A percentile compares a stretch with the other conserved stretches of the same genome.
Evolutionary conservation across 2,329 filamentous ascomycete species (phyloP).

Genomic region (Colletotrichum agaves): DNA sequence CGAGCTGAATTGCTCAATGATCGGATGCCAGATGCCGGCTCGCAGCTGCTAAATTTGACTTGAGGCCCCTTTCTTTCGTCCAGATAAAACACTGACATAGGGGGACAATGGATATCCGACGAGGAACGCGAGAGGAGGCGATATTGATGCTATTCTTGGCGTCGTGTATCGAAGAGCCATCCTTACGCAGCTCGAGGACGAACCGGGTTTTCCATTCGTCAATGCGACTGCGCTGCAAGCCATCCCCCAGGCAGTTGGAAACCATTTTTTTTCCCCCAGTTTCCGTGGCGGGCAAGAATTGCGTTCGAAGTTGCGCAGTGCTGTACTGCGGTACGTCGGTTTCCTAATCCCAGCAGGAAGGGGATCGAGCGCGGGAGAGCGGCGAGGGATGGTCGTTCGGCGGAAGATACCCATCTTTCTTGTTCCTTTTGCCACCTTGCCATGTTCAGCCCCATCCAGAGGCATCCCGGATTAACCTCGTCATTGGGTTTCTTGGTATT

Average conservation of each 20-base stretch:
- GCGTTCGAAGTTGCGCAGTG: background rate
- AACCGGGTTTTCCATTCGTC: constrained; percentile 1
- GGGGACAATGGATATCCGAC: constrained; percentile 22
- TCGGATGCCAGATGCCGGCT: constrained; percentile 17
- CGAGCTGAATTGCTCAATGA: background rate
- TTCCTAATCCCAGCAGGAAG: background rate
- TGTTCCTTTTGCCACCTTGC: too few relatives aligned
- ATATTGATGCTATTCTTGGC: constrained; percentile 30
- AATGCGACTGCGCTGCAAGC: constrained; percentile 5
- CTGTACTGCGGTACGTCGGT: background rate
- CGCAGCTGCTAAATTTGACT: background rate
- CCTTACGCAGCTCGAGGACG: constrained; percentile 1
- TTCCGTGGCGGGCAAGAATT: background rate
- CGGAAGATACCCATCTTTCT: background rate
- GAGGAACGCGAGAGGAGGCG: background rate
- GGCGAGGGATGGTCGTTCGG: constrained; percentile 14
- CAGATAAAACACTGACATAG: constrained; percentile 31
- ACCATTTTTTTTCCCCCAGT: too few relatives aligned
- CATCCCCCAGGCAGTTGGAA: constrained; percentile 16
- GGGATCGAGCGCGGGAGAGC: constrained; percentile 28
- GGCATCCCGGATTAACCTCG: constrained; percentile 1
- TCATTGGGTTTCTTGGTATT: background rate
- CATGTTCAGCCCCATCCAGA: too few relatives aligned
- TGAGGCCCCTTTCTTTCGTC: constrained; percentile 14
- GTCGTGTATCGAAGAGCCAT: background rate